Base-by-base conservation (phyloP, 139 green algal genomes). In the Micractinium sp. region DNA sequence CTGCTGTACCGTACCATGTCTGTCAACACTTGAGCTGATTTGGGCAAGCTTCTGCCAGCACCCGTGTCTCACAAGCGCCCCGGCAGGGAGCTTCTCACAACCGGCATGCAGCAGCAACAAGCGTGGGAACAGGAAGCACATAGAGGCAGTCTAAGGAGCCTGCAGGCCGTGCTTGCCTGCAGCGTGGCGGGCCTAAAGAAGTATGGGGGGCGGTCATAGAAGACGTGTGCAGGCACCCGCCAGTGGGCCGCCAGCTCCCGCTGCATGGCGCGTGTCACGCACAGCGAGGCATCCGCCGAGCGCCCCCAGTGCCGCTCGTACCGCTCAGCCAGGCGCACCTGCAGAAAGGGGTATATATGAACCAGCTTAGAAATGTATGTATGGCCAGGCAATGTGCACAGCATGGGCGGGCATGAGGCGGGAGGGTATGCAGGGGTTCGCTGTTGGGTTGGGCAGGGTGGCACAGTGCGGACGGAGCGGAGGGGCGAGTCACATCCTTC, bases 251-350 rank as follows among this genome's bases (percentile, higher is more conserved):
- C 66, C 73, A 99, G 92, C 81, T 98, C 95, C 3, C 93, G 63
- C 85, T 93, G 77, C 97, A 99, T 99, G 27, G 96, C 96, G 31
- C 88, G 33, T 0, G 96, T 99, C 20, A 99, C 98, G 90, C 95
- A 98, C 63, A 99, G 93, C 90, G 95, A 88, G 9, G 77, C 75
- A 29, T 94, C n/a, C 1, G 91, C 91, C 3, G 60, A 38, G 0
- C 88, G 84, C 0, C 94, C 97, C 84, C 95, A 96, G 29, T 87
- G 83, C 16, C 87, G 87, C 90, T 99, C 96, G 56, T 96, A 94
- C 35, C 39, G 79, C 66, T 92, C 86, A 0, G 96, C 94, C 2
- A 96, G 53, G 0, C 82, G 53, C 27, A 97, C 94, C 82, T 96
- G 91, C 36, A 36, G 74, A 82, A 56, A 33, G 56, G 13, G 81